Percentiles rank a stretch among this genome's conserved stretches.
These are phyloP conservation scores for Hemileccinum impolitum DNA, from an alignment of 768 basidiomycete genomes.

Conservation along the genomic window DNA sequence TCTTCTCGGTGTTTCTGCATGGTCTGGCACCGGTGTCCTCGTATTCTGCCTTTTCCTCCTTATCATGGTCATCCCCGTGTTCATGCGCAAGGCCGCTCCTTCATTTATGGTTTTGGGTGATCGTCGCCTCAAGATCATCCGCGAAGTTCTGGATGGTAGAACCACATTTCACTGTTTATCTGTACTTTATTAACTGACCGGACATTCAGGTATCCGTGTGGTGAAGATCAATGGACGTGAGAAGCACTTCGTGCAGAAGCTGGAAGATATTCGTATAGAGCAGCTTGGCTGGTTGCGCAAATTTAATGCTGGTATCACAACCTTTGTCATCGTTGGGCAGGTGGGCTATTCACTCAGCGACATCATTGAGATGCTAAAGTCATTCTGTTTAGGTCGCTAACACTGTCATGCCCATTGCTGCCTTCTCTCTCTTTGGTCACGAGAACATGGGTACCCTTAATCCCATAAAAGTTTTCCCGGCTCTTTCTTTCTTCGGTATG, in stretches of 20 bases:
- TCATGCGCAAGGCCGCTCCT: conserved; percentile 31
- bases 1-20: conserved; percentile 27
- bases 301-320: conserved; percentile 23
- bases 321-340: conserved; percentile 27
- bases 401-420: conserved; percentile 31
- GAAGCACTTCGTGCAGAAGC: conserved; percentile 19
- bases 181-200: neutral
- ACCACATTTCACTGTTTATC: neutral
- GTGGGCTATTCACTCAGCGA: neutral
- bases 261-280: conserved; percentile 22
- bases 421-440: conserved; percentile 28
- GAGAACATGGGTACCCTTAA: conserved; percentile 24
- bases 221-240: conserved; percentile 30
- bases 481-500: conserved; percentile 31
- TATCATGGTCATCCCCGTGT: conserved; percentile 30
- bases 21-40: conserved; percentile 29
- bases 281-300: conserved; percentile 25
- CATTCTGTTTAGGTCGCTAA: conserved; percentile 17
- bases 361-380: conserved; percentile 1
- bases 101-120: conserved; percentile 28
- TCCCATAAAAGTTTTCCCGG: conserved; percentile 25
- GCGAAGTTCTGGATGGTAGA: conserved; percentile 28
- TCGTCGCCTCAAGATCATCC: conserved; percentile 26
- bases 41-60: conserved; percentile 22
- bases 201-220: conserved; percentile 20